Evolutionary conservation across 2,329 filamentous ascomycete genomes (phyloP), one percentile per base, ranked within the genome.

Genomic region (Diaporthe sp.): DNA sequence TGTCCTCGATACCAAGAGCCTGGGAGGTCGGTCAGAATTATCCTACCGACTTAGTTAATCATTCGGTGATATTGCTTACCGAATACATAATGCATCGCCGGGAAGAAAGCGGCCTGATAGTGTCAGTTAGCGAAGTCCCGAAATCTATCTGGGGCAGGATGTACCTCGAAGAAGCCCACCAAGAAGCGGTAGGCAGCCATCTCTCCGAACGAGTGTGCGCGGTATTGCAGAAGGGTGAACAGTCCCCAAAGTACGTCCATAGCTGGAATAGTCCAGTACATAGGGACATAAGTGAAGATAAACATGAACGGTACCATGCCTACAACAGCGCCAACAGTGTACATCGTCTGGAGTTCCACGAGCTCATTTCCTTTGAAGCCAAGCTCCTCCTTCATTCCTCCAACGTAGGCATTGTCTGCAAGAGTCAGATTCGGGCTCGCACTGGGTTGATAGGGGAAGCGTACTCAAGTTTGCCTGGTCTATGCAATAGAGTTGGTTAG

Each of bases 161-260:
- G 5, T 5, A 73, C 71, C 80, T 90, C 88, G 74, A 90, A 90
- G 79, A 86, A 86, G 0, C 88, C 88, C 3, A 91, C 86, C 1
- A 90, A 74, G 73, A 91, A 91, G 3, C 89, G 84, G 79, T 89
- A 89, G 0, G 87, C 87, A 55, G 86, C 86, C 13, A 90, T 75
- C 70, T 91, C 89, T 0, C 85, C 84, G 76, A 85, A 90, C 1
- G 85, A 83, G 9, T 84, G 81, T 0, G 86, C 86, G 5, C 89
- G 86, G 73, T 87, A 90, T 74, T 91, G 89, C 4, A 90, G 82
- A 10, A 92, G 83, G 0, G 89, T 91, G 75, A 91, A 89, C 19
- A 90, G 80, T 0, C 89, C 89, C 89, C 90, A 91, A 1, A 83
- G 80, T 0, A 90, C 77, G 74, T 91, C 88, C 77, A 90, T 82